Evolutionary conservation across 441 rosid genomes (phyloP), one percentile per base, ranked within the genome.

Genomic region (Kokia cookei): DNA sequence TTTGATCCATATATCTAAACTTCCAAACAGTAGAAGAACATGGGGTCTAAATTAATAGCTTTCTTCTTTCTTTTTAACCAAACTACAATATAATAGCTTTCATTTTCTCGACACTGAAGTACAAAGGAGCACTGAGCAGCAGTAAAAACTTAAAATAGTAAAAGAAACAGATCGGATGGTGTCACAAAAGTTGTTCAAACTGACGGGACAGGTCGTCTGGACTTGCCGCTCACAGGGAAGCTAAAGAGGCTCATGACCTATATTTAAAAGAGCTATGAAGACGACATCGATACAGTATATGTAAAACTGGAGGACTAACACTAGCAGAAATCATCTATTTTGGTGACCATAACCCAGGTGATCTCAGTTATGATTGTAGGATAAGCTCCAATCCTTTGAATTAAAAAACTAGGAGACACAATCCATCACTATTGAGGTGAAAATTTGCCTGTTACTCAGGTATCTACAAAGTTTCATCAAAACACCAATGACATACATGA

Each of bases 401-500:
- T 61, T 0, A 63, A 55, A 27, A 37, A 35, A 63, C 7, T 10
- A 32, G 40, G 35, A 22, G 40, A 59, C 9, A 17, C 62, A 26
- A 26, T 26, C 29, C 40, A 59, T 94, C 81, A 17, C 57, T 91
- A 70, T 81, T 83, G 68, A 59, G 13, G 8, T 35, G 40, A 35
- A 35, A 35, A 35, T 35, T 71, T 94, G 76, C 96, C 96, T 0
- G 22, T 92, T 63, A 3, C 92, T 97, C 14, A 90, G 96, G 92
- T 91, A 91, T 79, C 97, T 94, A 1, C 82, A 85, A 32, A 82
- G 78, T 48, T 92, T 92, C 75, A 78, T 76, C 76, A 77, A 83
- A 60, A 83, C 93, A 35, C 86, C 88, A 40, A 91, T 90, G 98
- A 90, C 93, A 14, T 90, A 94, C 75, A 93, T 90, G 97, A 89